phyloP scores from a whole-genome alignment of 345 rosid genomes.

The Physaria fendleri region DNA sequence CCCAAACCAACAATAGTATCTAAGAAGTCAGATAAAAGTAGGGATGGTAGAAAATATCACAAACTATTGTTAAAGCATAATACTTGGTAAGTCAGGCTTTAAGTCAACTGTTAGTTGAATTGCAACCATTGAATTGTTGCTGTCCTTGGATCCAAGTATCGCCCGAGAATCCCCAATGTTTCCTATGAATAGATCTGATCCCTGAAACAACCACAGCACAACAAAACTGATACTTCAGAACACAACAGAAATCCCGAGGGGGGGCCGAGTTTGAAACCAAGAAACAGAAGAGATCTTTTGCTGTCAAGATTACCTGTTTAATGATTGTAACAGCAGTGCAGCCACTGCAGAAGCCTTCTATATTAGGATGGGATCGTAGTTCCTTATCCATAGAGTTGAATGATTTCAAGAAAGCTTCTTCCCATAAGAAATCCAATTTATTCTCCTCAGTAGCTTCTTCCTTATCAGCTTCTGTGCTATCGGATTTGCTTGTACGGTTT shows the following conservation, averaged over 20 bases:
- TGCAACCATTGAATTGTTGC: conserved; percentile 70
- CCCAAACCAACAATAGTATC: not conserved
- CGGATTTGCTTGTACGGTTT: conserved; percentile 42
- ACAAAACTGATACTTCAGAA: conserved; percentile 6
- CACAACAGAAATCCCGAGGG: not conserved
- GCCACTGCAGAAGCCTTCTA: conserved; percentile 99
- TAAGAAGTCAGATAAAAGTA: not conserved
- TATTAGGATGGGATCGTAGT: conserved; percentile 82
- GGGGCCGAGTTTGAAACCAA: not conserved
- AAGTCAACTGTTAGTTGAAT: conserved; percentile 90
- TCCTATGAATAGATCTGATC: conserved; percentile 88
- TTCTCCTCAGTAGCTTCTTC: conserved; percentile 52
- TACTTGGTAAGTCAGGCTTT: conserved; percentile 98
- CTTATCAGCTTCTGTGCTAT: conserved; percentile 41
- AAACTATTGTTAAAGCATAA: conserved; percentile 19
- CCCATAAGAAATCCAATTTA: conserved; percentile 57
- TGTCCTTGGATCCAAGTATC: conserved; percentile 82
- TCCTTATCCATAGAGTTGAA: conserved; percentile 98
- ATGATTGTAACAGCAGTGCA: conserved; percentile 88
- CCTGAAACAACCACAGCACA: conserved; percentile 47
- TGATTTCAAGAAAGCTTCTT: conserved; percentile 80
- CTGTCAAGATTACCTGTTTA: conserved; percentile 59
- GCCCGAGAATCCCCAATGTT: conserved; percentile 98
- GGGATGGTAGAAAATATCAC: not conserved
- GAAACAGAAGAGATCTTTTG: not conserved